Percentiles rank a stretch among this genome's conserved stretches.
Conservation (phyloP, 495 filamentous ascomycete genomes). For the Aspergillus taichungensis region DNA sequence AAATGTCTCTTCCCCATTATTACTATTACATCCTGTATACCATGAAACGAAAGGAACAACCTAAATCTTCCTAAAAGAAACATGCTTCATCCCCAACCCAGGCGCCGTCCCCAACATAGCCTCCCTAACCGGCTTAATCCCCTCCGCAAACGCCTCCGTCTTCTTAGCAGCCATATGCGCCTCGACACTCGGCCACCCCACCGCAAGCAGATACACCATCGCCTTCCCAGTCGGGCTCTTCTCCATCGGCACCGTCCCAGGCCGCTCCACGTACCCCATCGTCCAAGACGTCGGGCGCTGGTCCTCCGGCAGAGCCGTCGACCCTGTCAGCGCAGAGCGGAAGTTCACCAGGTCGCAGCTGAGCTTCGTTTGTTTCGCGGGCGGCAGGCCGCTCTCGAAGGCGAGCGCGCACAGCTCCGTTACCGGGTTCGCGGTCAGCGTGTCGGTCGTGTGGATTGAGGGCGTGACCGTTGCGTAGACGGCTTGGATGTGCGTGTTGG, state of each 20-base stretch:
- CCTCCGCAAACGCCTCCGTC: slow-evolving; percentile 34
- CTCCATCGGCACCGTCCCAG: slow-evolving; percentile 27
- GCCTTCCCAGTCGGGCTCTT: slow-evolving; percentile 28
- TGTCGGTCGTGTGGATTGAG: slow-evolving; percentile 18
- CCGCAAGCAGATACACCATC: slow-evolving; percentile 26
- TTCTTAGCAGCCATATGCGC: slow-evolving; percentile 39
- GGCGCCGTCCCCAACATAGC: slow-evolving; percentile 25
- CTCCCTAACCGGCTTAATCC: slow-evolving; percentile 30
- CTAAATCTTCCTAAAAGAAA: slow-evolving; percentile 26
- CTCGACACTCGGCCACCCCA: slow-evolving; percentile 50
- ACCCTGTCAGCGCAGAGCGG: slow-evolving; percentile 21
- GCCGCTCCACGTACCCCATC: slow-evolving; percentile 35
- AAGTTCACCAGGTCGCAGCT: slow-evolving; percentile 24
- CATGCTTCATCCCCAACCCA: slow-evolving; percentile 36
- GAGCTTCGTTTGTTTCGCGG: slow-evolving; percentile 14
- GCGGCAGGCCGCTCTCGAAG: slow-evolving; percentile 21
- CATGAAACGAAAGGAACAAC: background rate
- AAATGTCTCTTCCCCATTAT: background rate
- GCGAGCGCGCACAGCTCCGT: slow-evolving; percentile 30
- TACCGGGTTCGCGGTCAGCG: slow-evolving; percentile 28
- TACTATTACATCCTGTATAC: background rate
- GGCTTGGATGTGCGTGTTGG: slow-evolving; percentile 10
- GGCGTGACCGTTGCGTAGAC: slow-evolving; percentile 30
- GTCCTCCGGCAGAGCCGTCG: slow-evolving; percentile 17
- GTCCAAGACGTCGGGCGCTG: slow-evolving; percentile 31